A percentile compares a stretch with the other conserved stretches of the same genome.
Conservation (phyloP, 2,329 filamentous ascomycete species). For the Lachnellula arida region DNA sequence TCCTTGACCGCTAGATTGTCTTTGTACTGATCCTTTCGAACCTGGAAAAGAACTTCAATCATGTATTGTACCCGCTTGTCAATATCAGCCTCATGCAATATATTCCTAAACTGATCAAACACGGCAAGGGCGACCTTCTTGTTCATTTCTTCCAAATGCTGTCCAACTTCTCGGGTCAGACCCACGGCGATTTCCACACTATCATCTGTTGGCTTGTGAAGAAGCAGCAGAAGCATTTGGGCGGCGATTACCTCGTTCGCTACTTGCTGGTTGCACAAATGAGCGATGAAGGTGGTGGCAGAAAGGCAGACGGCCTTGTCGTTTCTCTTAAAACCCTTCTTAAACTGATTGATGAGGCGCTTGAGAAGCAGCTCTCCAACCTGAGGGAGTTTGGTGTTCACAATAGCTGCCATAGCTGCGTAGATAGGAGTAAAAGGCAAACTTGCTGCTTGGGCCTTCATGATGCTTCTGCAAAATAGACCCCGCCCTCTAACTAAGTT, state of each 20-base stretch:
- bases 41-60: slow-evolving; percentile 96
- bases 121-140: slow-evolving; percentile 80
- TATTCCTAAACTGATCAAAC: slow-evolving; percentile 93
- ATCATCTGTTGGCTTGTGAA: slow-evolving; percentile 95
- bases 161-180: slow-evolving; percentile 86
- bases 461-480: slow-evolving; percentile 90
- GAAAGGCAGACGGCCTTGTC: slow-evolving; percentile 95
- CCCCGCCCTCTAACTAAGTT: slow-evolving; percentile 89
- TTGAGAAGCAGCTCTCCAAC: slow-evolving; percentile 88
- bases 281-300: slow-evolving; percentile 90
- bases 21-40: slow-evolving; percentile 94
- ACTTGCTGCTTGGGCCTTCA: slow-evolving; percentile 96
- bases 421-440: slow-evolving; percentile 96
- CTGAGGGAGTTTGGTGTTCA: slow-evolving; percentile 94
- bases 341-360: slow-evolving; percentile 83
- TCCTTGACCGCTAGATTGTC: slow-evolving; percentile 88
- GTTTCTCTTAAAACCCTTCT: slow-evolving; percentile 92
- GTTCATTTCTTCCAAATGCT: slow-evolving; percentile 95
- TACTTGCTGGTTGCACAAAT: slow-evolving; percentile 94
- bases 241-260: slow-evolving; percentile 90
- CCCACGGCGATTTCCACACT: slow-evolving; percentile 96
- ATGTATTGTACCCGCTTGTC: slow-evolving; percentile 99
- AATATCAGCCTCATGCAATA: slow-evolving; percentile 93
- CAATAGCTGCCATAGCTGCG: slow-evolving; percentile 90
- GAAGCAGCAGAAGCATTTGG: slow-evolving; percentile 84